phyloP scores from a whole-genome alignment of 2,329 filamentous ascomycete genomes.

The Penicillium digitatum region DNA sequence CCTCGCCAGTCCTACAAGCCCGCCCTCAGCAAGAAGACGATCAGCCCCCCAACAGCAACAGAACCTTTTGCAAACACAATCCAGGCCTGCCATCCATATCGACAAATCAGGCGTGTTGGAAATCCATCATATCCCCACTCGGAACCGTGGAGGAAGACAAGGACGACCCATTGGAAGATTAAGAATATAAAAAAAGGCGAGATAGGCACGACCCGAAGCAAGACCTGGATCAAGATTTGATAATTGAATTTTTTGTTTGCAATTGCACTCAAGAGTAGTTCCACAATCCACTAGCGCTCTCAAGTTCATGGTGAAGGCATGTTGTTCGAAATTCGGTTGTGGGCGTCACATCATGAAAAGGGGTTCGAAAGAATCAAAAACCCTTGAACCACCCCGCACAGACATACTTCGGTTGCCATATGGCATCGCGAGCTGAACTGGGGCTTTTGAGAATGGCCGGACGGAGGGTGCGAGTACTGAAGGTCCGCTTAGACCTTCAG shows the following conservation, averaged over 20 bases:
- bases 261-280: constrained; percentile 22
- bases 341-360: constrained; percentile 19
- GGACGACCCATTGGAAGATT: constrained; percentile 2
- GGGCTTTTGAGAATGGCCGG: constrained; percentile 30
- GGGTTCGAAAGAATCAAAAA: constrained; percentile 26
- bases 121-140: constrained; percentile 3
- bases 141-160: constrained; percentile 6
- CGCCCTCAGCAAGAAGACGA: constrained; percentile 11
- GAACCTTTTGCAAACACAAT: constrained; percentile 3
- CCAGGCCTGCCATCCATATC: constrained; percentile 1
- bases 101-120: not conserved
- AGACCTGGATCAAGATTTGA: constrained; percentile 12
- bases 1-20: constrained; percentile 13
- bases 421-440: constrained; percentile 28
- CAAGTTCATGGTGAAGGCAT: constrained; percentile 13
- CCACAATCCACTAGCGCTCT: constrained; percentile 22
- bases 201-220: not conserved
- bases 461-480: constrained; percentile 40
- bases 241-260: constrained; percentile 11
- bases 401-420: constrained; percentile 20
- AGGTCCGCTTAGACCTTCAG: constrained; percentile 80
- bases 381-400: constrained; percentile 15
- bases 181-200: not conserved
- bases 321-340: constrained; percentile 13
- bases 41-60: constrained; percentile 3